These are phyloP conservation scores for Xylaria polymorpha DNA, from an alignment of 2,329 filamentous ascomycete genomes.

Conservation along the genomic window DNA sequence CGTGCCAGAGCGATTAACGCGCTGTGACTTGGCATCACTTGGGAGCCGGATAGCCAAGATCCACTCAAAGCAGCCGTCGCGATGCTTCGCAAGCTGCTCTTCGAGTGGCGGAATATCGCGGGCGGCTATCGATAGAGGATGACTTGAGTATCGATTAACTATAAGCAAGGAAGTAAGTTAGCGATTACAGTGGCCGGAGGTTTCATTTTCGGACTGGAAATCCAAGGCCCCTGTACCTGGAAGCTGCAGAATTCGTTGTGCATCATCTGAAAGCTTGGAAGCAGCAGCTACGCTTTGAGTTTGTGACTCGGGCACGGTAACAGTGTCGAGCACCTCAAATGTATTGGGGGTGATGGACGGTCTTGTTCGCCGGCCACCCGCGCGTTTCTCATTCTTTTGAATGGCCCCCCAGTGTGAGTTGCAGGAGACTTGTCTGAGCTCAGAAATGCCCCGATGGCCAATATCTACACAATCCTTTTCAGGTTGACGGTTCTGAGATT, in stretches of 20 bases:
- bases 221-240: constrained; percentile 42
- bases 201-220: neutral
- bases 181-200: constrained; percentile 1
- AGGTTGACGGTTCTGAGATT: constrained; percentile 49
- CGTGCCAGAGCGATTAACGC: constrained; percentile 36
- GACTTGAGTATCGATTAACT: constrained; percentile 45
- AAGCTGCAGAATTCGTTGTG: constrained; percentile 42
- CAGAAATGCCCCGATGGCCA: constrained; percentile 28
- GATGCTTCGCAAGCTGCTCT: constrained; percentile 49
- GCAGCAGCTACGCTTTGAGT: constrained; percentile 32
- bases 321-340: constrained; percentile 49
- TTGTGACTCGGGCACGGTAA: constrained; percentile 46
- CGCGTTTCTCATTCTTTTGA: constrained; percentile 36
- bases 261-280: constrained; percentile 36
- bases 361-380: constrained; percentile 42
- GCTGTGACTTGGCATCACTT: constrained; percentile 26
- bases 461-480: constrained; percentile 49
- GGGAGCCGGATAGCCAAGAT: constrained; percentile 44
- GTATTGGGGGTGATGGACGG: constrained; percentile 45
- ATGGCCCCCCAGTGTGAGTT: constrained; percentile 34
- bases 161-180: constrained; percentile 31
- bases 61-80: constrained; percentile 49
- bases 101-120: constrained; percentile 45
- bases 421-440: constrained; percentile 35
- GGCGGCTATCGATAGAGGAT: constrained; percentile 48